These are phyloP conservation scores for Oryza brachyantha DNA, from an alignment of 176 grass and related monocot genomes.

Conservation along the genomic window DNA sequence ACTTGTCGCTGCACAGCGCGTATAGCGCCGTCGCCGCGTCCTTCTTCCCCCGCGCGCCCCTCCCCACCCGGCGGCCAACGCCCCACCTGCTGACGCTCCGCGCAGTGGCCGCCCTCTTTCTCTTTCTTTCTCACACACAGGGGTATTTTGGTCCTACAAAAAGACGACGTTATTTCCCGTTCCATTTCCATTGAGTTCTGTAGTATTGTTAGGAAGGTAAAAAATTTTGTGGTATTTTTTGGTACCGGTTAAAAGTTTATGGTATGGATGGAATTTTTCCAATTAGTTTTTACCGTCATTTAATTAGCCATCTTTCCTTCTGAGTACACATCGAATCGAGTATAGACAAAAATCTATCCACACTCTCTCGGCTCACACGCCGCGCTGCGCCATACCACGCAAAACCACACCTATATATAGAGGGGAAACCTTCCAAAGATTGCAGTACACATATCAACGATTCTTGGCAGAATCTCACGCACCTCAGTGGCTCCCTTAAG, in stretches of 20 bases:
- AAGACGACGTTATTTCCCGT: too few relatives aligned
- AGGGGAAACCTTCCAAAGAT: neutral
- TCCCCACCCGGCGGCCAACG: too few relatives aligned
- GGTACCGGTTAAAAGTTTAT: too few relatives aligned
- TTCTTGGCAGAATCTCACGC: neutral
- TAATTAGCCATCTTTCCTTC: neutral
- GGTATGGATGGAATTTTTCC: too few relatives aligned
- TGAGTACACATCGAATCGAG: neutral
- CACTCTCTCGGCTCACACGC: neutral
- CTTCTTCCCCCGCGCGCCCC: conserved; percentile 43
- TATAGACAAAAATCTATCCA: neutral
- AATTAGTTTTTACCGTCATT: neutral
- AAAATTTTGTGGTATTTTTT: too few relatives aligned
- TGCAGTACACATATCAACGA: neutral
- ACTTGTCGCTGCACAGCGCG: conserved; percentile 35
- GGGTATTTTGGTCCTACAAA: too few relatives aligned
- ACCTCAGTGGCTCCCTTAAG: neutral
- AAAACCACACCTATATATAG: neutral
- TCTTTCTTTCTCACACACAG: too few relatives aligned
- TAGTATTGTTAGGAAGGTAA: too few relatives aligned
- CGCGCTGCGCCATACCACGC: too few relatives aligned
- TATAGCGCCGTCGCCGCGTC: conserved; percentile 55
- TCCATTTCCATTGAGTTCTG: too few relatives aligned
- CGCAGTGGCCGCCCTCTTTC: too few relatives aligned
- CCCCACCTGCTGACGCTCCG: too few relatives aligned